These are phyloP conservation scores for Tulasnella sp. DNA, from an alignment of 768 basidiomycete genomes.

Conservation along the genomic window DNA sequence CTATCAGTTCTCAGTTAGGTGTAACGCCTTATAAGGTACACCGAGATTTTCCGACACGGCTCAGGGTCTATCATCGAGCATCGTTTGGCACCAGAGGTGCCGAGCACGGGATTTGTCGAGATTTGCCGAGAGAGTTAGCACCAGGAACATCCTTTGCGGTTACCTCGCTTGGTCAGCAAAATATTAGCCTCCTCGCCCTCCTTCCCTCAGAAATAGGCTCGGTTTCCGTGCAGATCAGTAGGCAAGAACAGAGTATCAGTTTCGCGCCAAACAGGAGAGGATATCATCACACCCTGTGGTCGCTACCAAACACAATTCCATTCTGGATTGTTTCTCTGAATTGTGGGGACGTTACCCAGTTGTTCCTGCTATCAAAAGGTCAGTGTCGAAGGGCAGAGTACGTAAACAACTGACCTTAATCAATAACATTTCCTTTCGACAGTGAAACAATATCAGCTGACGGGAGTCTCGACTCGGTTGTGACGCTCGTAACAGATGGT, in stretches of 20 bases:
- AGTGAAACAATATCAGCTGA: slow-evolving; percentile 7
- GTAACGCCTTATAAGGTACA: no score
- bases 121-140: slow-evolving; percentile 24
- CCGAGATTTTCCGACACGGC: no score
- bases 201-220: slow-evolving; percentile 34
- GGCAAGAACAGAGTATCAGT: slow-evolving; percentile 47
- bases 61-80: slow-evolving; percentile 44
- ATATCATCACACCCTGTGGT: no score
- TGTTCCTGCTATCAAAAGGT: slow-evolving; percentile 10
- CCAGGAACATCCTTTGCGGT: slow-evolving; percentile 23
- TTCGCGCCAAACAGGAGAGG: slow-evolving; percentile 33
- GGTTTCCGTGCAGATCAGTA: slow-evolving; percentile 41
- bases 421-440: background rate
- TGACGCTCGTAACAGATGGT: slow-evolving; percentile 3
- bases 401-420: background rate
- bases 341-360: slow-evolving; percentile 17
- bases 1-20: no score
- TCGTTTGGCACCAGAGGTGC: slow-evolving; percentile 41
- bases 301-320: slow-evolving; percentile 1
- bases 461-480: background rate
- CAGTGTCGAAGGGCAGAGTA: background rate
- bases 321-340: slow-evolving; percentile 13
- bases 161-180: slow-evolving; percentile 39
- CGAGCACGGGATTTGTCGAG: slow-evolving; percentile 31
- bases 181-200: slow-evolving; percentile 37